These are phyloP conservation scores for Lagerstroemia speciosa DNA, from an alignment of 345 rosid species.

Conservation along the genomic window DNA sequence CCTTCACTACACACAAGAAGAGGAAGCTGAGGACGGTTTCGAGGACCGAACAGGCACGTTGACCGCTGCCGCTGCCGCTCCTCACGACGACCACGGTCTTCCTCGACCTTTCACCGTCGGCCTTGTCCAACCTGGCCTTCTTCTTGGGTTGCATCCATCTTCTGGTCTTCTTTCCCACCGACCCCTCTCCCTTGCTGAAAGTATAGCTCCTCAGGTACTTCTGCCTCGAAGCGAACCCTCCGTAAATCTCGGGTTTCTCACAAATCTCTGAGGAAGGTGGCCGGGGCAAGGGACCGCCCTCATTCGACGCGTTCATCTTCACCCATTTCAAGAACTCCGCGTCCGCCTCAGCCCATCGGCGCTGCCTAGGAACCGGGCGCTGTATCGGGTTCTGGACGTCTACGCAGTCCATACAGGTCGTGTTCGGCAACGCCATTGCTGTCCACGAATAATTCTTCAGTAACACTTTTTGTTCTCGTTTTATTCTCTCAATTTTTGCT, in stretches of 20 bases:
- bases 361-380: conserved; percentile 7
- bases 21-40: background rate
- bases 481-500: no score
- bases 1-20: no score
- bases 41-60: background rate
- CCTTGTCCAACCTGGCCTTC: background rate
- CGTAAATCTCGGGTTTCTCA: background rate
- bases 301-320: background rate
- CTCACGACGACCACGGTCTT: background rate
- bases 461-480: no score
- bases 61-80: background rate
- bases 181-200: conserved; percentile 12
- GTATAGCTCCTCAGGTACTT: conserved; percentile 28
- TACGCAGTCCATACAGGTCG: conserved; percentile 9
- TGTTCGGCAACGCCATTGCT: background rate
- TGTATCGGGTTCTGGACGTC: conserved; percentile 9
- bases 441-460: background rate
- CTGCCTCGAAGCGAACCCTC: conserved; percentile 15
- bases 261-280: background rate
- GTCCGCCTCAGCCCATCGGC: conserved; percentile 25
- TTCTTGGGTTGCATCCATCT: conserved; percentile 5
- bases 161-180: conserved; percentile 3
- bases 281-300: no score
- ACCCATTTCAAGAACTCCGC: conserved; percentile 14
- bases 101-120: background rate